Percentiles rank a stretch among this genome's conserved stretches.
phyloP scores from a whole-genome alignment of 129 eudicot genomes.

The Logfia minima region DNA sequence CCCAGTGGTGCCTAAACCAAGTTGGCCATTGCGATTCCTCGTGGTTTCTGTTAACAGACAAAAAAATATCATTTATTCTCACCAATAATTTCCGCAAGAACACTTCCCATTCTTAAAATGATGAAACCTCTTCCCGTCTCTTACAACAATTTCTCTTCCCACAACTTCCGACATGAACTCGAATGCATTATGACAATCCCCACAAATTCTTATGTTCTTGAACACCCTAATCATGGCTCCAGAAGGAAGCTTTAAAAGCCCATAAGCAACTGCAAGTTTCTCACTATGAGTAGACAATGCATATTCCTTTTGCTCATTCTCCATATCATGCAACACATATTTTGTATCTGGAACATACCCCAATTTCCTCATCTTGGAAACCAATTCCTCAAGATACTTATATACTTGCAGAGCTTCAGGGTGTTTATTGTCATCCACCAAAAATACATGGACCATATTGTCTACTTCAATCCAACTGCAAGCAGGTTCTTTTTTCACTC shows the following conservation, averaged over 20 bases:
- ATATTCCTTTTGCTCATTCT: slow-evolving; percentile 68
- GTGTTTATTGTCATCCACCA: slow-evolving; percentile 75
- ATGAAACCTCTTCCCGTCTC: slow-evolving; percentile 33
- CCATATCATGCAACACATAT: slow-evolving; percentile 32
- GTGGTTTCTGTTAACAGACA: too few species aligned
- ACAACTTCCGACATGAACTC: slow-evolving; percentile 24
- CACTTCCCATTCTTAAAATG: slow-evolving; percentile 28
- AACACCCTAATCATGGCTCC: slow-evolving; percentile 76
- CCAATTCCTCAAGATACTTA: slow-evolving; percentile 56
- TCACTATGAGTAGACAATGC: slow-evolving; percentile 86
- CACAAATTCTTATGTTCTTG: slow-evolving; percentile 63
- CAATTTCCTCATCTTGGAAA: slow-evolving; percentile 46
- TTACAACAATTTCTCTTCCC: slow-evolving; percentile 25
- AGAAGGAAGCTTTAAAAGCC: slow-evolving; percentile 66
- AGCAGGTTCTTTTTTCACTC: slow-evolving; percentile 91
- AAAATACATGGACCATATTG: slow-evolving; percentile 74
- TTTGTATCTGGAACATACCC: slow-evolving; percentile 33
- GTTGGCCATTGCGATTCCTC: slow-evolving; percentile 90
- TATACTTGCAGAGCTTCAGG: slow-evolving; percentile 69
- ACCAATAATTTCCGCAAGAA: slow-evolving; percentile 33
- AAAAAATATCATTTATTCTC: not conserved
- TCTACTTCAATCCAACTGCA: slow-evolving; percentile 95
- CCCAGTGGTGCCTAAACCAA: slow-evolving; percentile 85
- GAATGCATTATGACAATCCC: slow-evolving; percentile 30
- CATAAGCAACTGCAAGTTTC: slow-evolving; percentile 81